Percentiles rank a stretch among this genome's conserved stretches.
Evolutionary conservation across 2,329 filamentous ascomycete species (phyloP).

Genomic region (Cytospora mali): DNA sequence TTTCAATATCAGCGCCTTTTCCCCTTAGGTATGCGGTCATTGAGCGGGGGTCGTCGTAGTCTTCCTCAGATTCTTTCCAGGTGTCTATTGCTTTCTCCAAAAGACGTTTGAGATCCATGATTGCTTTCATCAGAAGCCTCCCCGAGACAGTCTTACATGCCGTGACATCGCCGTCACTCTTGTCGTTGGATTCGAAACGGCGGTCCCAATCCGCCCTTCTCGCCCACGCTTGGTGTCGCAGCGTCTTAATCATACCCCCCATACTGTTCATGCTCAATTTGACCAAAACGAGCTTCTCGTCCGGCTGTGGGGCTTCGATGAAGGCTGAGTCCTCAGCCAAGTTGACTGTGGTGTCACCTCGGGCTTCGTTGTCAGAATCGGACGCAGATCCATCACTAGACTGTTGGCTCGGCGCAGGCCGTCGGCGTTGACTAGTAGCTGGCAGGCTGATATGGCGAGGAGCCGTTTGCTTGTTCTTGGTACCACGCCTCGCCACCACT

Average conservation of each 20-base stretch:
- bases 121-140: neutral
- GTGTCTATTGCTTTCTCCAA: neutral
- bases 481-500: neutral
- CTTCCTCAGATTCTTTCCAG: neutral
- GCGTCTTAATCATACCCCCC: slow-evolving; percentile 18
- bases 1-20: neutral
- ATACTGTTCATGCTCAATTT: slow-evolving; percentile 12
- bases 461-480: neutral
- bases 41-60: neutral
- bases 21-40: slow-evolving; percentile 7
- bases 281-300: neutral
- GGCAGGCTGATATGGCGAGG: neutral
- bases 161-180: neutral
- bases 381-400: neutral
- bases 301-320: slow-evolving; percentile 17
- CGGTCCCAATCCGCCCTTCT: neutral
- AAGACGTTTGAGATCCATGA: slow-evolving; percentile 8
- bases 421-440: neutral
- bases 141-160: slow-evolving; percentile 6
- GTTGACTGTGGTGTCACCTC: neutral
- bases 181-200: slow-evolving; percentile 1
- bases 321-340: slow-evolving; percentile 13
- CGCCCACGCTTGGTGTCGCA: slow-evolving; percentile 22
- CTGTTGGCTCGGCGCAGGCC: neutral
- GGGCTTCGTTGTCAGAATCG: neutral